Evolutionary conservation across 169 alveolate genomes (phyloP).

Genomic region (Babesia bovis): DNA sequence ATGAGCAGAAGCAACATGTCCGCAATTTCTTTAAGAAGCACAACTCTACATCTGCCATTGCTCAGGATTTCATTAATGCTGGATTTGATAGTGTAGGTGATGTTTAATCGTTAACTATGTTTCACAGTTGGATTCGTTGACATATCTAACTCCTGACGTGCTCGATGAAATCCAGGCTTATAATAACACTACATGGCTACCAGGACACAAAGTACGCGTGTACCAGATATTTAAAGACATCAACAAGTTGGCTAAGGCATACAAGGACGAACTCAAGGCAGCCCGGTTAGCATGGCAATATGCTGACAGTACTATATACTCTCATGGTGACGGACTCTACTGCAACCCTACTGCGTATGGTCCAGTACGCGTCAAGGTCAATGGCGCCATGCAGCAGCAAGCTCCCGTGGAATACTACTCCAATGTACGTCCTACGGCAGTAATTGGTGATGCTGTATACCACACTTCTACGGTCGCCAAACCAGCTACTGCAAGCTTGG

Average conservation of each 20-base stretch:
- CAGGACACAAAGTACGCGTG: slow-evolving; percentile 87
- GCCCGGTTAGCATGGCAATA: not conserved
- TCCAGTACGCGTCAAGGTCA: not conserved
- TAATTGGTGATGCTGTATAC: not conserved
- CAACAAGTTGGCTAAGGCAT: slow-evolving; percentile 51
- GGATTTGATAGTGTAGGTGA: slow-evolving; percentile 85
- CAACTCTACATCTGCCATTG: slow-evolving; percentile 82
- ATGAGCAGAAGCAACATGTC: slow-evolving; percentile 79
- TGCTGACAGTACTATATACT: slow-evolving; percentile 1
- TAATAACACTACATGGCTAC: slow-evolving; percentile 85
- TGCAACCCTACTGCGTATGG: not conserved
- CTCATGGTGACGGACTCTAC: slow-evolving; percentile 1
- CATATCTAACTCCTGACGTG: slow-evolving; percentile 79
- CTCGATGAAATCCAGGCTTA: slow-evolving; percentile 86
- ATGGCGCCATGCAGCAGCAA: not conserved
- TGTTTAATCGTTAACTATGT: too few species aligned
- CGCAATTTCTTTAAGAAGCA: slow-evolving; percentile 83
- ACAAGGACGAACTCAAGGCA: slow-evolving; percentile 46
- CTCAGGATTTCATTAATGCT: slow-evolving; percentile 85
- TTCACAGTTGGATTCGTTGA: slow-evolving; percentile 75
- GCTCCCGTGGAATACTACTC: slow-evolving; percentile 24
- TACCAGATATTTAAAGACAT: slow-evolving; percentile 65
- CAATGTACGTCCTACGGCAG: not conserved
- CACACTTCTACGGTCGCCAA: not conserved
- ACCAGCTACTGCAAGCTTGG: not conserved